phyloP scores from a whole-genome alignment of 139 green algal genomes.

The Closterium sp. region DNA sequence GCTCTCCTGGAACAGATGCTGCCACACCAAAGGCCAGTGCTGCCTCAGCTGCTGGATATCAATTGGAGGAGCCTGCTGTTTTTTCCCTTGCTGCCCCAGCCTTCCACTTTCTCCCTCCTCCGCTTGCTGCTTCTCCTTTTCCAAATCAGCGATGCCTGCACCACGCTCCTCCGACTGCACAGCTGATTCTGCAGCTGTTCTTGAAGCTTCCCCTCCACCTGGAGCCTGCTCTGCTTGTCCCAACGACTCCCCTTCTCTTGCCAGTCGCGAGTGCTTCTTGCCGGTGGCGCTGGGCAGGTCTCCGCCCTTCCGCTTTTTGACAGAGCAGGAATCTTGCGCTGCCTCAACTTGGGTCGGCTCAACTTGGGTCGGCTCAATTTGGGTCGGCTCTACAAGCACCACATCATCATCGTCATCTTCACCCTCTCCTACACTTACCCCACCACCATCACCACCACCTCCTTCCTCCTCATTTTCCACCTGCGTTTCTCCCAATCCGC shows the following conservation, averaged over 20 bases:
- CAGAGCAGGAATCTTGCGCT: neutral
- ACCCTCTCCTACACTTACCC: no score
- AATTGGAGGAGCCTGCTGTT: neutral
- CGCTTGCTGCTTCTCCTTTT: neutral
- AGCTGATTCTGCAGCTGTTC: neutral
- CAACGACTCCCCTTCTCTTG: neutral
- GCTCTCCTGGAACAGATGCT: slow-evolving; percentile 32
- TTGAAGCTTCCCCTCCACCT: neutral
- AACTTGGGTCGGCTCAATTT: no score
- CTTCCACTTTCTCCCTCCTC: neutral
- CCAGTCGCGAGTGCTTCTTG: neutral
- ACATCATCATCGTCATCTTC: neutral
- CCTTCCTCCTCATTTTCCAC: neutral
- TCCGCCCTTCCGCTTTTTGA: neutral
- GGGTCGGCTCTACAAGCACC: neutral
- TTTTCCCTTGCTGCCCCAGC: neutral
- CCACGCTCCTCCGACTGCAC: neutral
- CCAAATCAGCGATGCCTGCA: neutral
- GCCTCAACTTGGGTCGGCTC: neutral
- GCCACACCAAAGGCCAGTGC: slow-evolving; percentile 4
- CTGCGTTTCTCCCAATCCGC: neutral
- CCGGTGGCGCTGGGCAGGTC: neutral
- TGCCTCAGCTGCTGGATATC: slow-evolving; percentile 1
- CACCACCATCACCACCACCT: neutral
- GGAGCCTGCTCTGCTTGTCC: neutral